Conservation (phyloP, 1,284 basidiomycete species). For the Hypsizygus ulmarius region DNA sequence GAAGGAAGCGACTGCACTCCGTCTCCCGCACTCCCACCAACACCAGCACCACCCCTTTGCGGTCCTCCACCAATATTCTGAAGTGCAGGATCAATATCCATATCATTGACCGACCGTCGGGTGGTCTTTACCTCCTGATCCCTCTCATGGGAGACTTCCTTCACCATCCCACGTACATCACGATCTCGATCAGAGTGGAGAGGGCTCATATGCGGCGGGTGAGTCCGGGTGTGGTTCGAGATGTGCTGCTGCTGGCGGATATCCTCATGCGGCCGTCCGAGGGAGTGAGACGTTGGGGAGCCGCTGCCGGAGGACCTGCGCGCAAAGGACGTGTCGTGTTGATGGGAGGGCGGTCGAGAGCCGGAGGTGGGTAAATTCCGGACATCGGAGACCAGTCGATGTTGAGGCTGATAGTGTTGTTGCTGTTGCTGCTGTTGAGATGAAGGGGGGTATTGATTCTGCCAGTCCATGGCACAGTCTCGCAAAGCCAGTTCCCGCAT, state of each 20-base stretch:
- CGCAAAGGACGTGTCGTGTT: conserved; percentile 27
- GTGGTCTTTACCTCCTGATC: conserved; percentile 24
- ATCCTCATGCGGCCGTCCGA: conserved; percentile 34
- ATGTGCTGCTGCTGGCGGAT: conserved; percentile 21
- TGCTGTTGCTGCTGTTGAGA: conserved; percentile 19
- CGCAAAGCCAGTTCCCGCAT: conserved; percentile 43
- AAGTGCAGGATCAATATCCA: conserved; percentile 19
- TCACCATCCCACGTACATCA: conserved; percentile 9
- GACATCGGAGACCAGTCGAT: conserved; percentile 29
- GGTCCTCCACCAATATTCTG: conserved; percentile 14
- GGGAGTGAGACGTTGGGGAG: conserved; percentile 23
- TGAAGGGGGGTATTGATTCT: conserved; percentile 27
- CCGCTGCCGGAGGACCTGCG: conserved; percentile 27
- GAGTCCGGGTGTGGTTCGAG: conserved; percentile 18
- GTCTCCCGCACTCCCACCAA: conserved; percentile 22
- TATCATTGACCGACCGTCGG: conserved; percentile 16
- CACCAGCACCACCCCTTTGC: conserved; percentile 11
- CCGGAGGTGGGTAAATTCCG: conserved; percentile 23
- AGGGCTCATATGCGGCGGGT: conserved; percentile 16
- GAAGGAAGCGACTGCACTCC: conserved; percentile 57
- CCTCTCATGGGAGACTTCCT: conserved; percentile 20
- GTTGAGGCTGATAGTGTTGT: conserved; percentile 19
- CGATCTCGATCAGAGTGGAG: conserved; percentile 20
- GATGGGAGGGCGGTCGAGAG: conserved; percentile 26
- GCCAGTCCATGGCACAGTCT: conserved; percentile 30